These are phyloP conservation scores for Perilla frutescens DNA, from an alignment of 257 asterid species.

Conservation along the genomic window DNA sequence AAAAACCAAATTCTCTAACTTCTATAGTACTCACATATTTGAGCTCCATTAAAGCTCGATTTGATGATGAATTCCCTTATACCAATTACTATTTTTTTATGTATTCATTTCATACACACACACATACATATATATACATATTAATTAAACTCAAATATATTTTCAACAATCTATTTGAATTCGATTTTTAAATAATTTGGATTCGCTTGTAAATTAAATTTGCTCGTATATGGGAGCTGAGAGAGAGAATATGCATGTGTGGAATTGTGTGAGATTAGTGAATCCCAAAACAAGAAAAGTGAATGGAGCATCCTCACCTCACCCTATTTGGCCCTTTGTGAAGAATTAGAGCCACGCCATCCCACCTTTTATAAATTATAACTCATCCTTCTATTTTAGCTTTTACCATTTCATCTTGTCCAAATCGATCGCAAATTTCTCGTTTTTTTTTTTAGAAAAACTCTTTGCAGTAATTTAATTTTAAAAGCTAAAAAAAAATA, in stretches of 20 bases:
- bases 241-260: neutral
- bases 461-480: too few species aligned
- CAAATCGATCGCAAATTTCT: neutral
- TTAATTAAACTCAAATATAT: neutral
- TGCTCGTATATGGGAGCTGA: too few species aligned
- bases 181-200: neutral
- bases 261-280: neutral
- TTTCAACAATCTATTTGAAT: neutral
- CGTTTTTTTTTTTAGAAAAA: too few species aligned
- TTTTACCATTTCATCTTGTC: constrained; percentile 1
- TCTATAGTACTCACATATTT: too few species aligned
- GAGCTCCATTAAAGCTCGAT: too few species aligned
- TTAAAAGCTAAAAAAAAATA: too few species aligned
- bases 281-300: constrained; percentile 21
- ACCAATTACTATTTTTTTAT: too few species aligned
- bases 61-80: too few species aligned
- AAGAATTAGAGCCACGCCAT: constrained; percentile 19
- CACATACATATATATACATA: too few species aligned
- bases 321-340: neutral
- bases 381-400: constrained; percentile 34
- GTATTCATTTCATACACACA: too few species aligned
- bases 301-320: constrained; percentile 10
- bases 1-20: too few species aligned
- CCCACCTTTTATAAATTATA: neutral
- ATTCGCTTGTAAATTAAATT: neutral